These are phyloP conservation scores for Pterocarpus santalinus DNA, from an alignment of 306 rosid genomes.

Conservation along the genomic window DNA sequence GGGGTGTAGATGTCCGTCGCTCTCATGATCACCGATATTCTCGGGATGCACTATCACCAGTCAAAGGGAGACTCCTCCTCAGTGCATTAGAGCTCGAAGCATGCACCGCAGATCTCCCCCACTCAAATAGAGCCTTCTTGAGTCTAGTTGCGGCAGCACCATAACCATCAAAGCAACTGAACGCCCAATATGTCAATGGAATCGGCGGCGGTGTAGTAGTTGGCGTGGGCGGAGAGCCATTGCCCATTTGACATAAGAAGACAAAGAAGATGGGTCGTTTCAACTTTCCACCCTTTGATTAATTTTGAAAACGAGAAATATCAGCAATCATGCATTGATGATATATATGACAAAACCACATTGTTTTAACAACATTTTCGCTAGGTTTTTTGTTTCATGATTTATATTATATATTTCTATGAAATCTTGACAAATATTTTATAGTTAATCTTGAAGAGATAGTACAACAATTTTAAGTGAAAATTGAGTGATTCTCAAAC, in stretches of 20 bases:
- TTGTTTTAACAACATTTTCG: too few relatives aligned
- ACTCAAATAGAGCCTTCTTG: constrained; percentile 69
- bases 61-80: constrained; percentile 60
- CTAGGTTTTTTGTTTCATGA: too few relatives aligned
- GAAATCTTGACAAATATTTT: too few relatives aligned
- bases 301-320: too few relatives aligned
- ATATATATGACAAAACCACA: too few relatives aligned
- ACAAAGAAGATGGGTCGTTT: constrained; percentile 1
- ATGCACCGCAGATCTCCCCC: constrained; percentile 98
- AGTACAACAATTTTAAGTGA: too few relatives aligned
- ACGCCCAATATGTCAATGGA: constrained; percentile 62
- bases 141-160: constrained; percentile 75
- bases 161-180: constrained; percentile 76
- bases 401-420: too few relatives aligned
- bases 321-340: too few relatives aligned
- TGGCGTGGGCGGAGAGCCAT: constrained; percentile 88
- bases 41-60: constrained; percentile 84
- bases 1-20: constrained; percentile 90
- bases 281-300: too few relatives aligned
- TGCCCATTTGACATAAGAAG: constrained; percentile 50
- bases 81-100: constrained; percentile 75
- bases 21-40: constrained; percentile 68
- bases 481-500: too few relatives aligned
- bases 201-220: constrained; percentile 72
- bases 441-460: too few relatives aligned